A percentile compares a stretch with the other conserved stretches of the same genome.
Conservation (phyloP, 2,329 filamentous ascomycete species). For the Cordyceps cateniannulata region DNA sequence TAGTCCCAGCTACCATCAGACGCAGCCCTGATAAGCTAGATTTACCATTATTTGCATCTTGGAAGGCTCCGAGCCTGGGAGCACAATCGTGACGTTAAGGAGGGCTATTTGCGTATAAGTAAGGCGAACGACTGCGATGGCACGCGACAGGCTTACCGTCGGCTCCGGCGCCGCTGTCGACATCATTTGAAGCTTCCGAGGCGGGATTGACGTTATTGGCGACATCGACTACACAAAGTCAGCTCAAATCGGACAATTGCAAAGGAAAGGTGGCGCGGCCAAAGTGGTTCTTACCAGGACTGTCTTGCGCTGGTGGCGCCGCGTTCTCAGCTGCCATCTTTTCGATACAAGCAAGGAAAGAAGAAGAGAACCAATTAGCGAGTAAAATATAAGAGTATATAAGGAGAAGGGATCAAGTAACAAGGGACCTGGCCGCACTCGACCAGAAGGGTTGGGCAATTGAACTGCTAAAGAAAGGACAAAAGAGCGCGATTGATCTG, state of each 20-base stretch:
- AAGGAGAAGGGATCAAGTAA: neutral
- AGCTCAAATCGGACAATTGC: neutral
- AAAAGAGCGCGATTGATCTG: neutral
- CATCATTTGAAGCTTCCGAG: slow-evolving; percentile 20
- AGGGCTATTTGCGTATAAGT: slow-evolving; percentile 35
- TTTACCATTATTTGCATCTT: slow-evolving; percentile 81
- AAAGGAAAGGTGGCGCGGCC: neutral
- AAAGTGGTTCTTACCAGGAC: slow-evolving; percentile 4
- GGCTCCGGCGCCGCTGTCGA: slow-evolving; percentile 23
- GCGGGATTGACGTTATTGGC: slow-evolving; percentile 22
- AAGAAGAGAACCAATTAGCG: neutral
- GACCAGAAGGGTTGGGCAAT: slow-evolving; percentile 5
- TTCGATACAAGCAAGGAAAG: slow-evolving; percentile 4
- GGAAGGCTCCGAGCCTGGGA: slow-evolving; percentile 67
- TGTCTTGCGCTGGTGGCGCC: neutral
- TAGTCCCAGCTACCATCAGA: slow-evolving; percentile 1
- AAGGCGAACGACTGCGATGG: slow-evolving; percentile 10
- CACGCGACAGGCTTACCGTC: slow-evolving; percentile 25
- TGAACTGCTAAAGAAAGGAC: slow-evolving; percentile 7
- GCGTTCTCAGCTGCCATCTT: slow-evolving; percentile 11
- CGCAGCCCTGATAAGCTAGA: slow-evolving; percentile 13
- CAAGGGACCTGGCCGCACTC: neutral
- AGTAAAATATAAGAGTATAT: slow-evolving; percentile 3
- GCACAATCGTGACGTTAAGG: slow-evolving; percentile 64
- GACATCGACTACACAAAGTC: slow-evolving; percentile 18